Evolutionary conservation across 2,329 filamentous ascomycete genomes (phyloP).

Genomic region (Lasiodiplodia gonubiensis): DNA sequence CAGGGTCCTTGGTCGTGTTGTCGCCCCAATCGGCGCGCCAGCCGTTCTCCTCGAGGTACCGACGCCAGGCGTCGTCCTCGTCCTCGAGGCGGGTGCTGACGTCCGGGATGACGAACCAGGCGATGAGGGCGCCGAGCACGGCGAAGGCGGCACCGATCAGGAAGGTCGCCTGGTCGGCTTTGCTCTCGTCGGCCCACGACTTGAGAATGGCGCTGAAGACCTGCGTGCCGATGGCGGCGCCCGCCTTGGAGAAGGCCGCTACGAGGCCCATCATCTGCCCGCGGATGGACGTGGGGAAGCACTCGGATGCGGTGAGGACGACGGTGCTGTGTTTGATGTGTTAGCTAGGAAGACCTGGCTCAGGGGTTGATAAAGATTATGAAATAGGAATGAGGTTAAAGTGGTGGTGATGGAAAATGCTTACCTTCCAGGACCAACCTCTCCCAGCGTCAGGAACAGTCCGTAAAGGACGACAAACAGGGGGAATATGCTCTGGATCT

Average conservation of each 20-base stretch:
- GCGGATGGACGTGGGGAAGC: slow-evolving; percentile 38
- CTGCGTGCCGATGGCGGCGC: slow-evolving; percentile 38
- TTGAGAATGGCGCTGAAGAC: slow-evolving; percentile 39
- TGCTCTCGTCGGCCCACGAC: slow-evolving; percentile 35
- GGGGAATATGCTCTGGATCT: slow-evolving; percentile 40
- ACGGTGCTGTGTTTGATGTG: slow-evolving; percentile 28
- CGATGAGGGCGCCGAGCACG: slow-evolving; percentile 36
- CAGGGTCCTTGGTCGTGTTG: slow-evolving; percentile 33
- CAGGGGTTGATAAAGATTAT: background rate
- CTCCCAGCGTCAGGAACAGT: slow-evolving; percentile 38
- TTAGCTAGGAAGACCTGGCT: background rate
- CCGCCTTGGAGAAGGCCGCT: slow-evolving; percentile 37
- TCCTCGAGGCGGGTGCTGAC: slow-evolving; percentile 35
- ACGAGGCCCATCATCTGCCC: slow-evolving; percentile 38
- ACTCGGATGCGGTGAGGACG: slow-evolving; percentile 36
- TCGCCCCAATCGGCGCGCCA: slow-evolving; percentile 38
- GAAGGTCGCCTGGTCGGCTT: slow-evolving; percentile 38
- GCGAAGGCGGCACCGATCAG: slow-evolving; percentile 38
- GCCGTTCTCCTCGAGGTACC: slow-evolving; percentile 35
- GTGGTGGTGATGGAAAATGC: background rate
- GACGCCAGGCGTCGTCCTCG: slow-evolving; percentile 40
- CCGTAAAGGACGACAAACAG: slow-evolving; percentile 41
- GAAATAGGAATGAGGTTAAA: background rate
- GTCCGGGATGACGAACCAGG: slow-evolving; percentile 41
- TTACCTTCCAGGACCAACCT: slow-evolving; percentile 37